Conservation (phyloP, 1,139 yeast genomes). For the Hansenula lynferdii region DNA sequence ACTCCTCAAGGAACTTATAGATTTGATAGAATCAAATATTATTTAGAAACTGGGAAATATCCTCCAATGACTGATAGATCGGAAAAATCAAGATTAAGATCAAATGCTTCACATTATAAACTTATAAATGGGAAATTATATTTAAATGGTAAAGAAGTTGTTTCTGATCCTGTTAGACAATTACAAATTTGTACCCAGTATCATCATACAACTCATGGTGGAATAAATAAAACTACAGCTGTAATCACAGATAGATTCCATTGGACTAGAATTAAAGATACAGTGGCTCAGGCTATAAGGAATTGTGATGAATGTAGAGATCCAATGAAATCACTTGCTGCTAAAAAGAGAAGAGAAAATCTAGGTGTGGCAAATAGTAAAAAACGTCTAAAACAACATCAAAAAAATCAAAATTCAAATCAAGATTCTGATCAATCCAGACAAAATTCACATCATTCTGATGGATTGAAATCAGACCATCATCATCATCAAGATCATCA, state of each 20-base stretch:
- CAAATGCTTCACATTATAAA: conserved; percentile 76
- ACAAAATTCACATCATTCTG: not conserved
- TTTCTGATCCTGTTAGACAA: conserved; percentile 71
- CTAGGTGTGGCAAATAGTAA: not conserved
- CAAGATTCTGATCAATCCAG: conserved; percentile 1
- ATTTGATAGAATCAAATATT: conserved; percentile 74
- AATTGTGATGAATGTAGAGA: conserved; percentile 73
- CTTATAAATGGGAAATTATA: conserved; percentile 66
- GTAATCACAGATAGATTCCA: conserved; percentile 75
- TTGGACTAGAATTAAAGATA: conserved; percentile 88
- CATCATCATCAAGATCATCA: conserved; percentile 18
- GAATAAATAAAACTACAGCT: conserved; percentile 87
- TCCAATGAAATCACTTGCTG: conserved; percentile 26
- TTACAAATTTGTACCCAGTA: conserved; percentile 66
- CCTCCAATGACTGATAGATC: conserved; percentile 79
- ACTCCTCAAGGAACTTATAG: conserved; percentile 26
- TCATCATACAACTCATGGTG: conserved; percentile 71
- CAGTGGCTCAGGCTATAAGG: conserved; percentile 75
- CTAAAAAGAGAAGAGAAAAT: conserved; percentile 16
- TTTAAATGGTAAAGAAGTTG: conserved; percentile 78
- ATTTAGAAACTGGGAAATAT: conserved; percentile 79
- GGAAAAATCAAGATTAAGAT: conserved; percentile 79
- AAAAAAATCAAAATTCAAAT: not conserved
- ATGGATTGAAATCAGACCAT: not conserved
- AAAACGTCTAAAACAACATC: conserved; percentile 1